Percentiles rank a stretch among this genome's conserved stretches.
Conservation (phyloP, 495 filamentous ascomycete genomes). For the Hypoxylon trugodes region DNA sequence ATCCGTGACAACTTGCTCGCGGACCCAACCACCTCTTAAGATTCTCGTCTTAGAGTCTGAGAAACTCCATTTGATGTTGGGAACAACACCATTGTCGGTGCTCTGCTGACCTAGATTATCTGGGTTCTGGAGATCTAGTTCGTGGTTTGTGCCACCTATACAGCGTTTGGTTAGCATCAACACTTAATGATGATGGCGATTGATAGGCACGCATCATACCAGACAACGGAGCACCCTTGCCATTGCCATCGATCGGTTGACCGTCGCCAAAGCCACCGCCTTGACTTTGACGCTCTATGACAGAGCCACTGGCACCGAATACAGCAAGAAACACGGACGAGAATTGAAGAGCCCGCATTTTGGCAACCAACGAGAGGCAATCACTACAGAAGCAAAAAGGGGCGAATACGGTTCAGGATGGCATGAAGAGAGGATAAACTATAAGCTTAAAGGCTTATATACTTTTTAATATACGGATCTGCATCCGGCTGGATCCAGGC, state of each 20-base stretch:
- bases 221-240: conserved; percentile 64
- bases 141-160: conserved; percentile 59
- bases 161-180: conserved; percentile 10
- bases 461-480: conserved; percentile 9
- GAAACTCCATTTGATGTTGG: conserved; percentile 73
- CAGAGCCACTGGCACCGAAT: conserved; percentile 23
- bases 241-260: conserved; percentile 62
- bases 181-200: not conserved
- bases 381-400: not conserved
- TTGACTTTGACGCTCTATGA: conserved; percentile 41
- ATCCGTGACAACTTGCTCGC: conserved; percentile 69
- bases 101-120: conserved; percentile 64
- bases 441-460: conserved; percentile 12
- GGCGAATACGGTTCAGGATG: not conserved
- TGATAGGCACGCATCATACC: conserved; percentile 56
- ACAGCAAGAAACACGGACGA: conserved; percentile 35
- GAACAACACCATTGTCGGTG: conserved; percentile 67
- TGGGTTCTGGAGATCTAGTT: conserved; percentile 65
- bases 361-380: not conserved
- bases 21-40: conserved; percentile 68
- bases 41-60: conserved; percentile 67
- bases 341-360: conserved; percentile 36
- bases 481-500: conserved; percentile 1
- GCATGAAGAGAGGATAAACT: not conserved
- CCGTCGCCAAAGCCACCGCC: conserved; percentile 54